Percentiles rank a stretch among this genome's conserved stretches.
phyloP scores from a whole-genome alignment of 345 rosid genomes.

The Bretschneidera sinensis region DNA sequence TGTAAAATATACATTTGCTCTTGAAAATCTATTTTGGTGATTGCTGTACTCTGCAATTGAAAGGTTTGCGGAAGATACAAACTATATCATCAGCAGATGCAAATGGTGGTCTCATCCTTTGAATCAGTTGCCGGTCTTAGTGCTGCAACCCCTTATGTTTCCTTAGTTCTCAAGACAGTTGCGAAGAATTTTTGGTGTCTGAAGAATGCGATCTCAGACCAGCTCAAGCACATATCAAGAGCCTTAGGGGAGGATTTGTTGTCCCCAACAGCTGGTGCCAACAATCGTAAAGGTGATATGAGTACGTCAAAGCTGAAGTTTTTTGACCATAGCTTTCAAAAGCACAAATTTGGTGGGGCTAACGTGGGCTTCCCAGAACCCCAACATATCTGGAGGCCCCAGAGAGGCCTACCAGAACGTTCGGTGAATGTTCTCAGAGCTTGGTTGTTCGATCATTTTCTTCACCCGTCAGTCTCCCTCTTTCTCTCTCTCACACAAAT shows the following conservation, averaged over 20 bases:
- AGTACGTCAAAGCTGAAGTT: slow-evolving; percentile 20
- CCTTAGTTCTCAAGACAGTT: slow-evolving; percentile 40
- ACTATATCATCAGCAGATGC: slow-evolving; percentile 60
- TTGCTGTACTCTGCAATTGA: slow-evolving; percentile 6
- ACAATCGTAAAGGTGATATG: slow-evolving; percentile 21
- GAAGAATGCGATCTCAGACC: slow-evolving; percentile 38
- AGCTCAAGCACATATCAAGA: slow-evolving; percentile 32
- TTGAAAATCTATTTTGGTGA: neutral
- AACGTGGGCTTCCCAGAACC: slow-evolving; percentile 40
- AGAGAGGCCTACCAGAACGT: slow-evolving; percentile 64
- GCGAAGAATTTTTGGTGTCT: slow-evolving; percentile 43
- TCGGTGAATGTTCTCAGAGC: slow-evolving; percentile 53
- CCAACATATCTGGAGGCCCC: slow-evolving; percentile 61
- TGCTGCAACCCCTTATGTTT: slow-evolving; percentile 46
- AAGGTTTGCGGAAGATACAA: slow-evolving; percentile 55
- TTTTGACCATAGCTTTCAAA: slow-evolving; percentile 17
- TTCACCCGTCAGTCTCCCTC: slow-evolving; percentile 50
- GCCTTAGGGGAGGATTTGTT: slow-evolving; percentile 34
- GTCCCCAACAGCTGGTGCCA: slow-evolving; percentile 22
- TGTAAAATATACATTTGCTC: neutral
- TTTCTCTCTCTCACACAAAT: neutral
- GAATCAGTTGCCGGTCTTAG: slow-evolving; percentile 59
- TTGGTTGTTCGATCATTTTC: slow-evolving; percentile 75
- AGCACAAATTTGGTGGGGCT: slow-evolving; percentile 20
- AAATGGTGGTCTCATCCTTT: slow-evolving; percentile 62